These are phyloP conservation scores for Hanseniaspora clermontiae DNA, from an alignment of 805 yeast species.

Conservation along the genomic window DNA sequence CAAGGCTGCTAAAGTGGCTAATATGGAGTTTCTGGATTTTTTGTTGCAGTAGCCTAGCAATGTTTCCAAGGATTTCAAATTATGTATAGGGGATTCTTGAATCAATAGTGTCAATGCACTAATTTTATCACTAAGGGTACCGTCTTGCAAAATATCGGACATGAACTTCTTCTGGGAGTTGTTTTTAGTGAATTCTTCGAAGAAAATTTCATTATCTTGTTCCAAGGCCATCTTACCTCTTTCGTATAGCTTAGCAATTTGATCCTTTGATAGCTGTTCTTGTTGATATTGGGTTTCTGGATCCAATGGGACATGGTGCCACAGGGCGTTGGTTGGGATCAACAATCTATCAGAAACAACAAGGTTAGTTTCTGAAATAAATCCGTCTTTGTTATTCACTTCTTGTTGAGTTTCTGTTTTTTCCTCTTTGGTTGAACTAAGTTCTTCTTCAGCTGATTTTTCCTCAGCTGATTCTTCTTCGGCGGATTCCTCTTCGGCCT, in stretches of 20 bases:
- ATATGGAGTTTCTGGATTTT: constrained; percentile 84
- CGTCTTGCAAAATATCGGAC: constrained; percentile 74
- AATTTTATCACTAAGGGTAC: constrained; percentile 91
- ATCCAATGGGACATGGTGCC: constrained; percentile 55
- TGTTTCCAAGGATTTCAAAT: constrained; percentile 69
- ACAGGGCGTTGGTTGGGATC: constrained; percentile 53
- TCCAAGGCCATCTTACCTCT: constrained; percentile 57
- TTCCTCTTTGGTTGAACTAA: constrained; percentile 17
- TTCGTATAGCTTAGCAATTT: constrained; percentile 46
- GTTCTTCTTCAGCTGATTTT: constrained; percentile 12
- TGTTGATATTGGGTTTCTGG: constrained; percentile 19
- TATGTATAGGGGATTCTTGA: constrained; percentile 91
- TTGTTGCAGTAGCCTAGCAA: constrained; percentile 69
- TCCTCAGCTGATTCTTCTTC: constrained; percentile 21
- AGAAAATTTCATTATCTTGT: constrained; percentile 56
- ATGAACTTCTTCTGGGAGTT: constrained; percentile 78
- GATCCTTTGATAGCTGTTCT: constrained; percentile 33
- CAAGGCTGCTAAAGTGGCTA: constrained; percentile 79
- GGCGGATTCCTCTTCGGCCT: constrained; percentile 22
- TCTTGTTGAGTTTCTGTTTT: constrained; percentile 18
- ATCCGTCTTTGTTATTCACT: constrained; percentile 25
- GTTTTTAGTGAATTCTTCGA: constrained; percentile 59
- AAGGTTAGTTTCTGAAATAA: constrained; percentile 27
- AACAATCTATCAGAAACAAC: constrained; percentile 45
- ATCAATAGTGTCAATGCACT: constrained; percentile 84